Evolutionary conservation across 345 rosid genomes (phyloP), one percentile per base, ranked within the genome.

Genomic region (Rhodomyrtus tomentosa): DNA sequence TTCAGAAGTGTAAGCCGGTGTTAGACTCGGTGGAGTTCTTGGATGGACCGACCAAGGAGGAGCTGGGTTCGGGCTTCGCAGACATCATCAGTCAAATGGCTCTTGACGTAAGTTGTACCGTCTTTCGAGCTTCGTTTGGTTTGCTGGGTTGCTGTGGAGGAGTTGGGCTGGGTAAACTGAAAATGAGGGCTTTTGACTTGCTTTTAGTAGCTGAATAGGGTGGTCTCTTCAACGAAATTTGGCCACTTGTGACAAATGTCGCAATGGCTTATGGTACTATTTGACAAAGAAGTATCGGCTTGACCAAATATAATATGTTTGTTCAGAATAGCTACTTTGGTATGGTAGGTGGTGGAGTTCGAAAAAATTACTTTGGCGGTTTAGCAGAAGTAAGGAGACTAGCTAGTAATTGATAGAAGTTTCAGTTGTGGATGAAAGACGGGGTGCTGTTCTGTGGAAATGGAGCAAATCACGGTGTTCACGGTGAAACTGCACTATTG

Each of bases 21-120:
- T 85, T 98, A 94, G 98, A 96, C 9, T 89, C 88, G 25, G 95
- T 93, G 84, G 92, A 90, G 14, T 96, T 94, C 87, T 84, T 82
- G 53, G 97, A 93, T 40, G 86, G 85, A 51, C 91, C 91, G 16
- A 88, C 94, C 27, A 85, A 32, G 50, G 91, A 87, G 55, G 99
- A 91, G 84, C 85, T 95, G 84, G 96, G 89, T 48, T 96, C 98
- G 10, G 87, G 86, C 84, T 93, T 95, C 68, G 94, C 98, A 2
- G 99, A 98, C 89, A 90, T 98, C 50, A 89, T 96, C 36, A 87
- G 98, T 54, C 99, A 98, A 90, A 93, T 98, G 89, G 98, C 98
- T 86, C 99, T 92, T 86, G 99, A 98, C 52, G 99, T 98, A 87
- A 85, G 94, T 80, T 79, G 55, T 55, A 18, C 7, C 22, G 10